A percentile compares a stretch with the other conserved stretches of the same genome.
Evolutionary conservation across 768 basidiomycete genomes (phyloP).

Genomic region (Coprinopsis marcescibilis): DNA sequence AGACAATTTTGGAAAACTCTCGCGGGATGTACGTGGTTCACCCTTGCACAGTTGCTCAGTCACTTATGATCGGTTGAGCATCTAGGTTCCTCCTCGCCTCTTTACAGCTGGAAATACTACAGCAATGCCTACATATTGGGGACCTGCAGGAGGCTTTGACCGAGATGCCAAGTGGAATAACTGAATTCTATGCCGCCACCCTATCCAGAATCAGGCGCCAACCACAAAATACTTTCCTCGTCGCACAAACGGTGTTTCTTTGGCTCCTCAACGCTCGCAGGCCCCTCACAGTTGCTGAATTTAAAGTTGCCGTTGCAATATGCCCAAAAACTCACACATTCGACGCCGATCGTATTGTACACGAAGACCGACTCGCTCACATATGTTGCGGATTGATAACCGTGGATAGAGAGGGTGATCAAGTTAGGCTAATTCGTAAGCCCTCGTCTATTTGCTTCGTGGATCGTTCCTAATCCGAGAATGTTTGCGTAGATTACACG

Average conservation of each 20-base stretch:
- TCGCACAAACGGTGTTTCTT: too few relatives aligned
- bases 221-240: too few relatives aligned
- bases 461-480: background rate
- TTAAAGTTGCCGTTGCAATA: background rate
- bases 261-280: background rate
- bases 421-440: background rate
- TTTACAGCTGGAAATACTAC: background rate
- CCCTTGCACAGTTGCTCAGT: too few relatives aligned
- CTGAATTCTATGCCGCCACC: background rate
- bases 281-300: background rate
- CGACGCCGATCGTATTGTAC: background rate
- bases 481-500: background rate
- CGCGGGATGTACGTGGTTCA: background rate
- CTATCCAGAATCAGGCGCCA: background rate
- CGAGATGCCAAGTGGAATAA: background rate
- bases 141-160: background rate
- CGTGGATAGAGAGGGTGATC: background rate
- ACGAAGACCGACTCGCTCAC: background rate
- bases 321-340: background rate
- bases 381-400: background rate
- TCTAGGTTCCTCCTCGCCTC: background rate
- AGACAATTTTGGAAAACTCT: too few relatives aligned
- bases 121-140: background rate
- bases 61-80: too few relatives aligned
- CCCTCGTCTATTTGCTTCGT: background rate